These are phyloP conservation scores for Heliocybe sulcata DNA, from an alignment of 1,284 basidiomycete genomes.

Conservation along the genomic window DNA sequence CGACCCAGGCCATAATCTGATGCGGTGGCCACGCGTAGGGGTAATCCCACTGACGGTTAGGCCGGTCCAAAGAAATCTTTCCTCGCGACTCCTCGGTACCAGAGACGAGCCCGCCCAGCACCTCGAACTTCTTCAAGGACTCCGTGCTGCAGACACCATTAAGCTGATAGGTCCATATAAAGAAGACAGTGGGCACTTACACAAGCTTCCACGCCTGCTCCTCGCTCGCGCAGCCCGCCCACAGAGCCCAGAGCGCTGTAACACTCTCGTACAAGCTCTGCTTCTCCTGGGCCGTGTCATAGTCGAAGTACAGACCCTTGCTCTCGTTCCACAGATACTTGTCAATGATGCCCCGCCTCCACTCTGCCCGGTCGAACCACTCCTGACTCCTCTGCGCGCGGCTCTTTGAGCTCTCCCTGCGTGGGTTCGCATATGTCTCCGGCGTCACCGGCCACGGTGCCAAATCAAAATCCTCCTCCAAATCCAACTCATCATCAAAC, in stretches of 20 bases:
- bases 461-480: slow-evolving; percentile 89
- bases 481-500: slow-evolving; percentile 85
- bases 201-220: slow-evolving; percentile 91
- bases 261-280: slow-evolving; percentile 95
- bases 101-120: slow-evolving; percentile 91
- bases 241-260: slow-evolving; percentile 93
- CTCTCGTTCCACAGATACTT: slow-evolving; percentile 97
- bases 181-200: slow-evolving; percentile 37
- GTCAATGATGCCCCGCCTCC: slow-evolving; percentile 81
- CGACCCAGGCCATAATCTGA: slow-evolving; percentile 97
- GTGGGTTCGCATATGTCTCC: slow-evolving; percentile 60
- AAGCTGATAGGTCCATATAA: slow-evolving; percentile 4
- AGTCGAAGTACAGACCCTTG: slow-evolving; percentile 93
- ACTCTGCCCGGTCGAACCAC: slow-evolving; percentile 87
- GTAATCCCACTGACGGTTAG: slow-evolving; percentile 98
- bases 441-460: slow-evolving; percentile 87
- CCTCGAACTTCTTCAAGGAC: slow-evolving; percentile 93
- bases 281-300: slow-evolving; percentile 85
- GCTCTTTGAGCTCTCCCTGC: slow-evolving; percentile 57
- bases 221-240: slow-evolving; percentile 95
- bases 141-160: slow-evolving; percentile 23
- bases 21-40: slow-evolving; percentile 93
- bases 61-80: slow-evolving; percentile 89
- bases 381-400: slow-evolving; percentile 70
- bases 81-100: slow-evolving; percentile 97